Evolutionary conservation across 2,329 filamentous ascomycete genomes (phyloP).

Genomic region (Penicillium rolfsii): DNA sequence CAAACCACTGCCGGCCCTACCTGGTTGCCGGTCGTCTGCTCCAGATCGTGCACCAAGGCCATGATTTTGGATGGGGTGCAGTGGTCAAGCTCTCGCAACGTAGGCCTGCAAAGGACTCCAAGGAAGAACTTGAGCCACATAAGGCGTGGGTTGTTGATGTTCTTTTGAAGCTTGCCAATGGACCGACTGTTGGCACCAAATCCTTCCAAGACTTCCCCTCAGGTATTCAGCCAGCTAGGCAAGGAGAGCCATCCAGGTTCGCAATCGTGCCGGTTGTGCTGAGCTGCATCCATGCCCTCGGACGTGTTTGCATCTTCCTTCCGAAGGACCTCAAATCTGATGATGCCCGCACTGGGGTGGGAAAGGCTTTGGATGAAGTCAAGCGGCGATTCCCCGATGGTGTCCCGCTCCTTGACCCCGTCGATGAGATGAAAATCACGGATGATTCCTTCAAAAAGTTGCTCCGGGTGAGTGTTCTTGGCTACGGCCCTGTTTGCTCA

Average conservation of each 20-base stretch:
- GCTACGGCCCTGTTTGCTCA: background rate
- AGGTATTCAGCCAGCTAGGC: conserved; percentile 62
- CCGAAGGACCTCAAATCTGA: conserved; percentile 72
- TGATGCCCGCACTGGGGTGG: conserved; percentile 69
- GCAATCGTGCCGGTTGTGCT: conserved; percentile 86
- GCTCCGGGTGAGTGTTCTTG: conserved; percentile 58
- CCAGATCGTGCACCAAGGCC: conserved; percentile 75
- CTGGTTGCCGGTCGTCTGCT: conserved; percentile 86
- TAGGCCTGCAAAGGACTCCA: conserved; percentile 65
- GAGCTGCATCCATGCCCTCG: conserved; percentile 80
- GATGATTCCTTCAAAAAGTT: conserved; percentile 94
- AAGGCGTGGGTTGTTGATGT: conserved; percentile 84
- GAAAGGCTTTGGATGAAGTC: conserved; percentile 74
- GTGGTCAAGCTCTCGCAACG: conserved; percentile 74
- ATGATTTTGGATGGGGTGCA: conserved; percentile 94
- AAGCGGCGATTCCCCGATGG: conserved; percentile 90
- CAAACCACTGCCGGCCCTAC: conserved; percentile 81
- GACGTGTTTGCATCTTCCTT: conserved; percentile 80
- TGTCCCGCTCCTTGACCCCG: conserved; percentile 82
- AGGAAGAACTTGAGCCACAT: conserved; percentile 71
- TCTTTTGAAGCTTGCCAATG: conserved; percentile 66
- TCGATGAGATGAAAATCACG: conserved; percentile 93
- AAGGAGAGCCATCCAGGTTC: conserved; percentile 69
- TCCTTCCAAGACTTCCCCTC: conserved; percentile 67
- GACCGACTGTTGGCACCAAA: conserved; percentile 56